phyloP scores from a whole-genome alignment of 768 basidiomycete genomes.

The Scleroderma citrinum region DNA sequence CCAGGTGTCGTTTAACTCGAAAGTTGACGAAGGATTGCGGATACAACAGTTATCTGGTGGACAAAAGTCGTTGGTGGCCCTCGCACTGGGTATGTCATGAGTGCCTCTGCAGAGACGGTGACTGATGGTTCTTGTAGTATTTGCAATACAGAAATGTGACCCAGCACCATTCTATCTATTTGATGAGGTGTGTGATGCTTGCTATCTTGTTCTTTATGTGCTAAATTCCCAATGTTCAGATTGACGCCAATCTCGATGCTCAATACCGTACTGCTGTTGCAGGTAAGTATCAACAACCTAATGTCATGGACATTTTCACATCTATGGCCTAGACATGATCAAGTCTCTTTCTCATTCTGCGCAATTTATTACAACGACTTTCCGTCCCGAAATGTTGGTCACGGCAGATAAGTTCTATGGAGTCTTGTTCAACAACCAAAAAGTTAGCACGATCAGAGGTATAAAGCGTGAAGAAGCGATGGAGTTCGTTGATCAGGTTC shows the following conservation, averaged over 20 bases:
- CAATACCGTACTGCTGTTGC: slow-evolving; percentile 97
- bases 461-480: slow-evolving; percentile 89
- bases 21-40: slow-evolving; percentile 91
- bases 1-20: slow-evolving; percentile 98
- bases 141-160: slow-evolving; percentile 98
- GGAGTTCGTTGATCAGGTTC: slow-evolving; percentile 88
- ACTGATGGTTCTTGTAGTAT: slow-evolving; percentile 49
- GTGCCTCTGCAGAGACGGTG: background rate
- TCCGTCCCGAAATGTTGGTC: slow-evolving; percentile 94
- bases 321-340: slow-evolving; percentile 58
- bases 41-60: slow-evolving; percentile 98
- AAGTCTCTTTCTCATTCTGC: slow-evolving; percentile 80
- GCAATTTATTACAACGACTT: slow-evolving; percentile 98
- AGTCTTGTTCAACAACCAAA: slow-evolving; percentile 93
- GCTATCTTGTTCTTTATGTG: background rate
- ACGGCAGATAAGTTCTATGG: slow-evolving; percentile 97
- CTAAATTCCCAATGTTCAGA: slow-evolving; percentile 36
- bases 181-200: slow-evolving; percentile 62
- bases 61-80: slow-evolving; percentile 94
- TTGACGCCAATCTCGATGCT: slow-evolving; percentile 96
- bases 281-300: slow-evolving; percentile 42
- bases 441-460: slow-evolving; percentile 81
- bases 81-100: slow-evolving; percentile 67
- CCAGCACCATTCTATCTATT: slow-evolving; percentile 99
- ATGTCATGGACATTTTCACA: background rate